phyloP scores from a whole-genome alignment of 345 rosid species.

The Euphorbia pulcherrima region DNA sequence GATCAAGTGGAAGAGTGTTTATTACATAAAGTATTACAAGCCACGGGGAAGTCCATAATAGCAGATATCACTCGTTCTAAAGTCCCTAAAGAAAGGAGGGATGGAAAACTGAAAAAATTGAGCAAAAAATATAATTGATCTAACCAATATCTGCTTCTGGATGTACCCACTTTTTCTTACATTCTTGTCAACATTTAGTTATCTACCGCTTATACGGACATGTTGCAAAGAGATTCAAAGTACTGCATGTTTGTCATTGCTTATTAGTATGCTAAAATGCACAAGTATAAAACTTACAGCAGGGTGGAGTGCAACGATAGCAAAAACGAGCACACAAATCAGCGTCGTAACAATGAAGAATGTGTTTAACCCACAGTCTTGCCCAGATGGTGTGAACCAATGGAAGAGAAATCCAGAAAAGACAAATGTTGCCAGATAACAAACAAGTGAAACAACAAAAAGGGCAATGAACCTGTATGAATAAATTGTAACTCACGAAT shows the following conservation, averaged over 20 bases:
- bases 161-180: background rate
- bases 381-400: constrained; percentile 95
- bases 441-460: constrained; percentile 75
- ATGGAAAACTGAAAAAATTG: background rate
- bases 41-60: background rate
- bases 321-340: constrained; percentile 62
- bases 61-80: background rate
- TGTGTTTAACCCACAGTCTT: constrained; percentile 91
- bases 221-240: too few relatives aligned
- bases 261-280: constrained; percentile 2
- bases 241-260: too few relatives aligned
- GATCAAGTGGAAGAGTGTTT: background rate
- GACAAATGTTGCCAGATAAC: constrained; percentile 73
- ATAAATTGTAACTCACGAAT: background rate
- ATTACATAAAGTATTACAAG: background rate
- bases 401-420: constrained; percentile 97
- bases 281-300: constrained; percentile 53
- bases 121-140: background rate
- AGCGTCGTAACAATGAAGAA: constrained; percentile 75
- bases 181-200: background rate
- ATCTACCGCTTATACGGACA: background rate
- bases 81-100: background rate
- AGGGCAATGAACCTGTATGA: constrained; percentile 71
- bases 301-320: constrained; percentile 85
- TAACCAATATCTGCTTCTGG: background rate